A percentile compares a stretch with the other conserved stretches of the same genome.
These are phyloP conservation scores for Botryotinia globosa DNA, from an alignment of 2,329 filamentous ascomycete genomes.

Conservation along the genomic window DNA sequence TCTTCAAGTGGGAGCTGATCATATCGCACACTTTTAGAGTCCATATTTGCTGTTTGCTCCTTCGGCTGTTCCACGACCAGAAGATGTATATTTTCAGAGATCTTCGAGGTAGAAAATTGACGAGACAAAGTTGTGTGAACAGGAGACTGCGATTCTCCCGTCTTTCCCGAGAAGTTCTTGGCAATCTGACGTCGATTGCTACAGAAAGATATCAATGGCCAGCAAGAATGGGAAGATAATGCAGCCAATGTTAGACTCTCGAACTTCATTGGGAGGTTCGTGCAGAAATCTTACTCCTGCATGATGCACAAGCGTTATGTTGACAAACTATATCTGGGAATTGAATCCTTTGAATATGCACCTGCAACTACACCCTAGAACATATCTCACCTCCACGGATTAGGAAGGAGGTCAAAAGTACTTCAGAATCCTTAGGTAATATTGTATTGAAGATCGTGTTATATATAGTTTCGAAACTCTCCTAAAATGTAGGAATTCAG, in stretches of 20 bases:
- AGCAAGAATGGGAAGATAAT: background rate
- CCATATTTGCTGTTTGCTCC: background rate
- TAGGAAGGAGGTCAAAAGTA: conserved; percentile 11
- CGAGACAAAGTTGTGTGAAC: background rate
- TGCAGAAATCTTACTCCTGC: no score
- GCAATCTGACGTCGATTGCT: no score
- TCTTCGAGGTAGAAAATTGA: background rate
- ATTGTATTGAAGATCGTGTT: background rate
- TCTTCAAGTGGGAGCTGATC: conserved; percentile 2
- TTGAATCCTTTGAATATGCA: background rate
- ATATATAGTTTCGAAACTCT: background rate
- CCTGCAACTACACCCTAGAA: background rate
- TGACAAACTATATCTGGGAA: background rate
- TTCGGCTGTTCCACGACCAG: no score
- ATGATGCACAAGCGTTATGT: background rate
- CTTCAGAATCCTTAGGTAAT: background rate
- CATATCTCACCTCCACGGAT: background rate
- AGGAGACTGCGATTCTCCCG: no score
- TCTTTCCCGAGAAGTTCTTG: background rate
- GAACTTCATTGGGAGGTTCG: background rate
- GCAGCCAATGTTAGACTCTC: background rate
- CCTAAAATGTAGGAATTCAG: background rate
- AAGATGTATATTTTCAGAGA: no score
- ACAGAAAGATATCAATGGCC: background rate
- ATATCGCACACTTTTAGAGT: background rate